phyloP scores from a whole-genome alignment of 805 yeast species.

The Cyberlindnera lachancei region DNA sequence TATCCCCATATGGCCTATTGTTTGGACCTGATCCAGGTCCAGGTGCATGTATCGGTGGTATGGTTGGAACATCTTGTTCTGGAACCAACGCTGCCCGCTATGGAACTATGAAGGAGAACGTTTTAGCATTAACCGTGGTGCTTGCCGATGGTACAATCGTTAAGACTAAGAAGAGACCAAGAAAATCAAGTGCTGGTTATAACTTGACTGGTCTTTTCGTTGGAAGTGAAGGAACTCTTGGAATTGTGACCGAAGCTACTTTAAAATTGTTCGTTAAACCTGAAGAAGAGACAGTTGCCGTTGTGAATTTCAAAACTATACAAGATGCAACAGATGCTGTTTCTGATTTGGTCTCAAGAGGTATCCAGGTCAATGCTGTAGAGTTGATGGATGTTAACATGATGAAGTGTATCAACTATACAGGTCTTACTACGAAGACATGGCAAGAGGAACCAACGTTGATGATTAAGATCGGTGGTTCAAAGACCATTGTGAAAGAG shows the following conservation, averaged over 20 bases:
- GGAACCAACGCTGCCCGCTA: slow-evolving; percentile 75
- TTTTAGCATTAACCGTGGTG: slow-evolving; percentile 62
- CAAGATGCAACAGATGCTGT: slow-evolving; percentile 68
- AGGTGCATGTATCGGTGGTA: slow-evolving; percentile 75
- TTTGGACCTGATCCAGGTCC: slow-evolving; percentile 81
- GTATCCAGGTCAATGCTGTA: slow-evolving; percentile 65
- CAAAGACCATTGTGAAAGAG: slow-evolving; percentile 39
- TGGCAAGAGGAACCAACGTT: slow-evolving; percentile 59
- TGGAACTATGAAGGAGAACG: slow-evolving; percentile 76
- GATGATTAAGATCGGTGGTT: slow-evolving; percentile 57
- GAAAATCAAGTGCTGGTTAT: slow-evolving; percentile 76
- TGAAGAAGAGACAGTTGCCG: slow-evolving; percentile 54
- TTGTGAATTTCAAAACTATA: slow-evolving; percentile 60
- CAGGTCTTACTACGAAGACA: slow-evolving; percentile 42
- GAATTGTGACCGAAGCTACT: slow-evolving; percentile 72
- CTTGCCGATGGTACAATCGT: slow-evolving; percentile 74
- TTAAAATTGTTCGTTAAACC: slow-evolving; percentile 63
- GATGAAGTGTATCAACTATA: slow-evolving; percentile 57
- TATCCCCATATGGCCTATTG: slow-evolving; percentile 42
- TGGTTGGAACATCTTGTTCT: slow-evolving; percentile 70
- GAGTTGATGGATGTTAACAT: slow-evolving; percentile 67
- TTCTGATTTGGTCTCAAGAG: slow-evolving; percentile 49
- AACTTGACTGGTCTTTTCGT: slow-evolving; percentile 67
- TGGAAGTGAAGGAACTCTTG: slow-evolving; percentile 77
- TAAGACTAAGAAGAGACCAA: slow-evolving; percentile 67